Evolutionary conservation across 2,329 filamentous ascomycete genomes (phyloP).

Genomic region (Penicillium sp.): DNA sequence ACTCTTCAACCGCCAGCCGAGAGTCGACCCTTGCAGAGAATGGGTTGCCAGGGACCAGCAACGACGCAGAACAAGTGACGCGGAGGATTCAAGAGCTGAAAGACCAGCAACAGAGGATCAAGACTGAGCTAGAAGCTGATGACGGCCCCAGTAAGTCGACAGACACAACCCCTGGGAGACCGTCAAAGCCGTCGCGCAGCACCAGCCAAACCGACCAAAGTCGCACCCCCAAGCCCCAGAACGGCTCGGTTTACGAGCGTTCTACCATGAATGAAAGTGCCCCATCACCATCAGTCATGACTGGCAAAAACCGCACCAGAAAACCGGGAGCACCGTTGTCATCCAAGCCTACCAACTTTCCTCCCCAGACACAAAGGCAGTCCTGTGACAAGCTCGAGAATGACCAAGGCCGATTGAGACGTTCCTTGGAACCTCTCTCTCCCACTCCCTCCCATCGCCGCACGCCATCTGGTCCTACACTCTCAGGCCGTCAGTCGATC

Average conservation of each 20-base stretch:
- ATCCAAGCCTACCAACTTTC: constrained; percentile 34
- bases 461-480: constrained; percentile 43
- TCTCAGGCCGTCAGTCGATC: constrained; percentile 49
- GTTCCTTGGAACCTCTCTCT: constrained; percentile 35
- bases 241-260: constrained; percentile 10
- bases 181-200: constrained; percentile 21
- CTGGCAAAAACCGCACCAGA: constrained; percentile 54
- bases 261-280: constrained; percentile 61
- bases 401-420: constrained; percentile 33
- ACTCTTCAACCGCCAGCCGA: constrained; percentile 43
- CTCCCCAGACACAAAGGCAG: constrained; percentile 31
- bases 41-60: constrained; percentile 42
- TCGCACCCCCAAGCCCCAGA: constrained; percentile 9
- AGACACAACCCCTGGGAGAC: constrained; percentile 20
- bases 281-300: constrained; percentile 69
- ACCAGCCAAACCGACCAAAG: constrained; percentile 24
- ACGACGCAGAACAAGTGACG: constrained; percentile 60
- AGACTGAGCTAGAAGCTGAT: constrained; percentile 52
- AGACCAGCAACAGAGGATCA: constrained; percentile 59
- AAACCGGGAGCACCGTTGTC: constrained; percentile 34
- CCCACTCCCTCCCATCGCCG: constrained; percentile 41
- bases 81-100: constrained; percentile 62
- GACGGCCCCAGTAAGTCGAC: constrained; percentile 35
- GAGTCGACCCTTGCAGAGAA: constrained; percentile 44
- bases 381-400: constrained; percentile 38